Base-by-base conservation (phyloP, 2,329 filamentous ascomycete genomes). In the Dactylellina parvicollis region DNA sequence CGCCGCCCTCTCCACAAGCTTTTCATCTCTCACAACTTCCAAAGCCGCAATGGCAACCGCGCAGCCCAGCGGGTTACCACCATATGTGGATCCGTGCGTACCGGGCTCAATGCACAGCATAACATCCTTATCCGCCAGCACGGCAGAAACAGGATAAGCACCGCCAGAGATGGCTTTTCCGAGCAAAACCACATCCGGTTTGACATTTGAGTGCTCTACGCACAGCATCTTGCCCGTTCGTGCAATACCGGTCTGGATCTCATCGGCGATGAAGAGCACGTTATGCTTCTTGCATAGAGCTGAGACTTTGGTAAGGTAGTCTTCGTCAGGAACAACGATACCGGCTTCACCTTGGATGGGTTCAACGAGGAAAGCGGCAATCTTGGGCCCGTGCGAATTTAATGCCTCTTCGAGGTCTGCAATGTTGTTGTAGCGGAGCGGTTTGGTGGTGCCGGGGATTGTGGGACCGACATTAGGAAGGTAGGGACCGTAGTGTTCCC, bases 141-240 rank as follows among this genome's bases (percentile, higher is more conserved):
- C 93, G 78, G 90, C 92, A 74, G 92, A 96, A 67, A 99, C 95
- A n/a, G 95, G 95, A 83, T 99, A 99, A 90, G 98, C 95, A 81
- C 95, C 95, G 75, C 95, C 95, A 32, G 92, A 96, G 80, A 99
- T 96, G 77, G 95, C 95, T 84, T 99, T 99, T 79, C 95, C 95
- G 32, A 99, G 88, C 50, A 96, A 89, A 22, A 99, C 90, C 79
- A 99, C 86, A 80, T 99, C 95, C 38, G 94, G 95, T 84, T 94
- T 96, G 84, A 99, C 92, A 77, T 89, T 91, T 65, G 91, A 89
- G 93, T 95, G 98, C 82, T 99, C 88, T 79, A 91, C 90, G 85
- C 92, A 96, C 61, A 99, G 88, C 84, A 99, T 90, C 79, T 90
- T 91, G 59, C 95, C 95, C 16, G 95, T 99, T 75, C 95, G 89